Base-by-base conservation (phyloP, 2,329 filamentous ascomycete species). In the Hypoxylon sp. region DNA sequence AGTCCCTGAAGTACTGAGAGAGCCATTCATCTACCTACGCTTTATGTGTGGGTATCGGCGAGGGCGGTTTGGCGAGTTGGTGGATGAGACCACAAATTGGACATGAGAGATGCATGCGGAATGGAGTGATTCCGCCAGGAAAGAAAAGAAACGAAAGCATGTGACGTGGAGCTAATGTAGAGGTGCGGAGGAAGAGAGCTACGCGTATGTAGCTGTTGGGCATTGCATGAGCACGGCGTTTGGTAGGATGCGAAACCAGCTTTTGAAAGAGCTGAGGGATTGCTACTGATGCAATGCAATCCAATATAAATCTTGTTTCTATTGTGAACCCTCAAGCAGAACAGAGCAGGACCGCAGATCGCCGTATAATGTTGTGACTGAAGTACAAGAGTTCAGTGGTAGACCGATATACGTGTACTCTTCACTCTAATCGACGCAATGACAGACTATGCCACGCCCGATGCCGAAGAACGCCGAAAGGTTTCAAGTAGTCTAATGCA, bases 151-250 rank as follows among this genome's bases (percentile, higher is more conserved):
- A 23, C 45, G 28, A 60, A n/a, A 43, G 38, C 56, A 67, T 60
- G 65, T 49, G 17, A 43, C 4, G 38, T 19, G 59, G 60, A 51
- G 56, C 56, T 68, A 67, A 64, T 59, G 57, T 63, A 63, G 52
- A 53, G 36, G 9, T 41, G 59, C 38, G 53, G 52, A 52, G 66
- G 65, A 64, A 51, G 49, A 41, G 65, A 62, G 57, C 30, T 61
- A 61, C 25, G 25, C 14, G 19, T 49, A 41, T 38, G 53, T 41
- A 43, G 65, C 43, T 55, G 53, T 57, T 41, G 60, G 67, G 51
- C 56, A 74, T 72, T 73, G 75, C 75, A 76, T 76, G 73, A 76
- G 75, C 75, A 76, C 60, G 75, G 75, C 75, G 75, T 76, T 75
- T 55, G 62, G 66, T 67, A 61, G 61, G 60, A 56, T 64, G 14